phyloP scores from a whole-genome alignment of 441 rosid genomes.

The Gossypium davidsonii region DNA sequence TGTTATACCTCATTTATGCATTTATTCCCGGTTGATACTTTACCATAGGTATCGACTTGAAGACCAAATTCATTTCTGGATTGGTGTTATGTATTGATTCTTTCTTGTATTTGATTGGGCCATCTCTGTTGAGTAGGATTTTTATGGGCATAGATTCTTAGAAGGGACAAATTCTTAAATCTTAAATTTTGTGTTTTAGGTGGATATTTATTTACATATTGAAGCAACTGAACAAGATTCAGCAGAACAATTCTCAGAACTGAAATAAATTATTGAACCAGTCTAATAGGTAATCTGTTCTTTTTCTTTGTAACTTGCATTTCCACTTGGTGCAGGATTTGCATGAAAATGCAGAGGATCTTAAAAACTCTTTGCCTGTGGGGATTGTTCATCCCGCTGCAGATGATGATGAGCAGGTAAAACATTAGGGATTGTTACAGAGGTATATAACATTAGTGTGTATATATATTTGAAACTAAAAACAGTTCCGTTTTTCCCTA shows the following conservation, averaged over 20 bases:
- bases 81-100: neutral
- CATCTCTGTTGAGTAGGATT: neutral
- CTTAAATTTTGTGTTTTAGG: slow-evolving; percentile 4
- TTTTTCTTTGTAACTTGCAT: slow-evolving; percentile 8
- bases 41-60: neutral
- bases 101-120: neutral
- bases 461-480: neutral
- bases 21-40: neutral
- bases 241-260: slow-evolving; percentile 2
- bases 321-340: slow-evolving; percentile 34
- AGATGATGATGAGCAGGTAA: slow-evolving; percentile 66
- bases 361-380: slow-evolving; percentile 36
- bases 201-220: slow-evolving; percentile 10
- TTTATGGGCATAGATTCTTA: neutral
- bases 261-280: slow-evolving; percentile 9
- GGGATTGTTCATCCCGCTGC: slow-evolving; percentile 43
- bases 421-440: neutral
- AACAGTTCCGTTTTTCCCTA: neutral
- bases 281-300: slow-evolving; percentile 10
- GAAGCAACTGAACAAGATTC: slow-evolving; percentile 10
- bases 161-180: neutral
- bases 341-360: slow-evolving; percentile 37
- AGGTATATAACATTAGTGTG: neutral
- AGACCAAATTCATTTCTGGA: neutral
- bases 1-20: neutral